Base-by-base conservation (phyloP, 768 basidiomycete genomes). In the Rhizopogon sp. region DNA sequence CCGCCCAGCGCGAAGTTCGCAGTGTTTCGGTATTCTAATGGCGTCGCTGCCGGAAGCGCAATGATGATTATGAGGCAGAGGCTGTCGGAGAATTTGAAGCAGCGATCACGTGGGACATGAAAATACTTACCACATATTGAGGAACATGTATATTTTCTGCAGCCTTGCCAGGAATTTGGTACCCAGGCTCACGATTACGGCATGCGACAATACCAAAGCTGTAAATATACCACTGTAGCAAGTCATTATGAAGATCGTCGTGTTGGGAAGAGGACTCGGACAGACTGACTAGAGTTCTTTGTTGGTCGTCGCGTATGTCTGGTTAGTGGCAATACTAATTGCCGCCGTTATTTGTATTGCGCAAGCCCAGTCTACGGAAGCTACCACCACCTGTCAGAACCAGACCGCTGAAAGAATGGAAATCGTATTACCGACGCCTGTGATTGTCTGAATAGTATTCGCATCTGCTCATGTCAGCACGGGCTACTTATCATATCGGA, bases 311-410 rank as follows among this genome's bases (percentile, higher is more conserved):
- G 65, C 62, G 52, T 80, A 81, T 6, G 56, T 55, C 10, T 71
- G 70, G 29, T 70, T 59, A 37, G 76, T 69, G 45, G 73, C 70
- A 49, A 81, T 76, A 46, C 58, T 69, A 5, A 66, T 75, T 5
- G 76, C 77, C 10, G 80, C 78, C 70, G 80, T 80, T 45, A 84
- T 66, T 59, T 84, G 80, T 0, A 82, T 75, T 1, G 83, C 76
- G 50, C 78, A 79, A 39, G 78, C 83, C 83, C 83, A 84, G 64
- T 82, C 76, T 28, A 84, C 79, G 16, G 80, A 83, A 1, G 83
- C 79, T 1, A 17, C n/a, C n/a, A 20, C 9, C 33, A 33, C 33
- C 11, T 5, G 22, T 43, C 20, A 43, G 42, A 33, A 43, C 20
- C 42, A 13, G 42, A 43, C 9, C 22, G 20, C n/a, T 22, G 17